Evolutionary conservation across 2,329 filamentous ascomycete genomes (phyloP), one percentile per base, ranked within the genome.

Genomic region (Fusarium sulawesiense): DNA sequence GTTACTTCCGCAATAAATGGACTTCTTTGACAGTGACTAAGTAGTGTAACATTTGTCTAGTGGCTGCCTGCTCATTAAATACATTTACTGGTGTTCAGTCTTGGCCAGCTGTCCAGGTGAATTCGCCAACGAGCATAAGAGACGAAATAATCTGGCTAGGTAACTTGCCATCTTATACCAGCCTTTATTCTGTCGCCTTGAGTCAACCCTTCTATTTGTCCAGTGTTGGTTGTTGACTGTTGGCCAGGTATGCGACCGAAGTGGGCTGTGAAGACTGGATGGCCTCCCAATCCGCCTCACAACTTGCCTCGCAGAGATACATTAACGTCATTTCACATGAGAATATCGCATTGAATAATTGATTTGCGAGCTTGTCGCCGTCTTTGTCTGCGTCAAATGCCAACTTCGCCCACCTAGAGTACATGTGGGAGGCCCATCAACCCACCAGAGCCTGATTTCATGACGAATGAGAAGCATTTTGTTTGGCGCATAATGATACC

Each of bases 391-490:
- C 6, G 4, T 41, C 18, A n/a, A 21, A 16, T 4, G 32, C 49
- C 32, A 51, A 51, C 23, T 16, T 27, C 23, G 5, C 48, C 48
- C 49, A 10, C 30, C 23, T n/a, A 27, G 16, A 8, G 14, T 20
- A 37, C 4, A 7, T 51, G 63, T 41, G 11, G 73, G 73, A 75
- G 73, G 73, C 73, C 73, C 46, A 42, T 63, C 70, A 58, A 30
- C 9, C 47, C 42, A 42, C 40, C 53, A 46, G 37, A 56, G 64
- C 63, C 53, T 71, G 51, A 18, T 61, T 53, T 30, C 23, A 29
- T 10, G 56, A 48, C 71, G 51, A 75, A 75, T 73, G 9, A 60
- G 27, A 41, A 8, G 10, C 1, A 0, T 2, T 18, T 20, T 13
- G 21, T 46, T 62, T 40, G 65, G 40, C 51, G 50, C 56, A 58